These are phyloP conservation scores for Leishmania martiniquensis DNA, from an alignment of 208 protist species.

Conservation along the genomic window DNA sequence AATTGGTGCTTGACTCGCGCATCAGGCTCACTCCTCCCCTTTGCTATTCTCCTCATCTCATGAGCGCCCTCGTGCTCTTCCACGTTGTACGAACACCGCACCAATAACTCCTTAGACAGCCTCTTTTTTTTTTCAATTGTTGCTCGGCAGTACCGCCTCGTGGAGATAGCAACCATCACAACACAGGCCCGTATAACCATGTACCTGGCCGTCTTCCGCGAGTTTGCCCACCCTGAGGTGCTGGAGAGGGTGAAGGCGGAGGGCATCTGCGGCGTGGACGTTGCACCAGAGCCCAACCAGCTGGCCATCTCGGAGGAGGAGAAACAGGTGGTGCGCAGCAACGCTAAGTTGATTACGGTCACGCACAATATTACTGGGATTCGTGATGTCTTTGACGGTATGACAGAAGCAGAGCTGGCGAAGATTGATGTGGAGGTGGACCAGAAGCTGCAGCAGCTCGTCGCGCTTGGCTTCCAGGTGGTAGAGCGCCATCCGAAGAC, in stretches of 20 bases:
- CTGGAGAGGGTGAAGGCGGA: constrained; percentile 54
- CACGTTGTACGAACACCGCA: no score
- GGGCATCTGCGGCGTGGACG: constrained; percentile 71
- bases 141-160: no score
- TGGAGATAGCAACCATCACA: not conserved
- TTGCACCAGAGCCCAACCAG: constrained; percentile 41
- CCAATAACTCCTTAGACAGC: not conserved
- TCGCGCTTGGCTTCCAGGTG: constrained; percentile 63
- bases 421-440: constrained; percentile 52
- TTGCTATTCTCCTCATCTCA: no score
- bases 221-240: constrained; percentile 80
- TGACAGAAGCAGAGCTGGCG: constrained; percentile 40
- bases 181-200: constrained; percentile 23
- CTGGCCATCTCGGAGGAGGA: constrained; percentile 65
- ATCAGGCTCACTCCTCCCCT: no score
- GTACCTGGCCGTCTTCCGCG: constrained; percentile 80
- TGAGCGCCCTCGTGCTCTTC: no score
- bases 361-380: constrained; percentile 49
- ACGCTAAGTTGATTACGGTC: constrained; percentile 85
- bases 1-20: no score
- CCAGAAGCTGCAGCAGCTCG: constrained; percentile 46
- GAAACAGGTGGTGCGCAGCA: constrained; percentile 54
- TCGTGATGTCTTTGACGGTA: constrained; percentile 47
- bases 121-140: no score
- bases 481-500: constrained; percentile 68